These are phyloP conservation scores for Wallacemonas sp. DNA, from an alignment of 208 protist genomes.

Conservation along the genomic window DNA sequence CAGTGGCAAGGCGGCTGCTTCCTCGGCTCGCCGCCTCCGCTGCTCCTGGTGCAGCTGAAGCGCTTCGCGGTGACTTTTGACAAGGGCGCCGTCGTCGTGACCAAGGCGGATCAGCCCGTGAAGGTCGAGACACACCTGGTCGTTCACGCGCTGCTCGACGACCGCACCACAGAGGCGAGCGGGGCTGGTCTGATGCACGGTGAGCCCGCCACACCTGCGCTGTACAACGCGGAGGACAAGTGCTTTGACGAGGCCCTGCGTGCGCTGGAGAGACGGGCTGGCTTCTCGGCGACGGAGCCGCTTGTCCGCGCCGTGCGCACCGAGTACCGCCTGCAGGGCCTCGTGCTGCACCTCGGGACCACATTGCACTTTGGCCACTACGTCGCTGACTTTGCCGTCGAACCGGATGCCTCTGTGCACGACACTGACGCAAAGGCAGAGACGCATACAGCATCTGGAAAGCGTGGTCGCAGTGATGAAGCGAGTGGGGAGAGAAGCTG, in stretches of 20 bases:
- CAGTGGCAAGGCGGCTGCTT: constrained; percentile 75
- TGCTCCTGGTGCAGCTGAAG: constrained; percentile 80
- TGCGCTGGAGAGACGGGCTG: background rate
- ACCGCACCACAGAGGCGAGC: background rate
- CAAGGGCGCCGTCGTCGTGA: constrained; percentile 23
- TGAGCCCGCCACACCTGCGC: too few species aligned
- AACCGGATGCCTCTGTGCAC: too few species aligned
- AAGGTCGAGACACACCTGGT: constrained; percentile 29
- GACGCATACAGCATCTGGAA: constrained; percentile 1
- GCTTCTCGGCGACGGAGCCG: background rate
- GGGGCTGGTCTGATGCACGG: too few species aligned
- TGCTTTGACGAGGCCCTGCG: constrained; percentile 27
- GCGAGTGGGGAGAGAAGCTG: too few species aligned
- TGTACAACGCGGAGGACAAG: constrained; percentile 28
- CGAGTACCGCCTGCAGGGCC: constrained; percentile 43
- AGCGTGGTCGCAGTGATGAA: too few species aligned
- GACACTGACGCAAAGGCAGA: too few species aligned
- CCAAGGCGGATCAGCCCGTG: constrained; percentile 37
- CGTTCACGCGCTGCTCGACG: constrained; percentile 29
- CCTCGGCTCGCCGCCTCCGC: constrained; percentile 40
- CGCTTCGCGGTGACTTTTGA: constrained; percentile 45
- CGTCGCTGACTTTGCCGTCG: constrained; percentile 56
- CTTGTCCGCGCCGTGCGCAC: constrained; percentile 31
- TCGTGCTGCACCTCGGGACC: constrained; percentile 55
- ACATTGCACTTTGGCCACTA: constrained; percentile 67